Evolutionary conservation across 495 filamentous ascomycete species (phyloP).

Genomic region (Clohesyomyces aquaticus): DNA sequence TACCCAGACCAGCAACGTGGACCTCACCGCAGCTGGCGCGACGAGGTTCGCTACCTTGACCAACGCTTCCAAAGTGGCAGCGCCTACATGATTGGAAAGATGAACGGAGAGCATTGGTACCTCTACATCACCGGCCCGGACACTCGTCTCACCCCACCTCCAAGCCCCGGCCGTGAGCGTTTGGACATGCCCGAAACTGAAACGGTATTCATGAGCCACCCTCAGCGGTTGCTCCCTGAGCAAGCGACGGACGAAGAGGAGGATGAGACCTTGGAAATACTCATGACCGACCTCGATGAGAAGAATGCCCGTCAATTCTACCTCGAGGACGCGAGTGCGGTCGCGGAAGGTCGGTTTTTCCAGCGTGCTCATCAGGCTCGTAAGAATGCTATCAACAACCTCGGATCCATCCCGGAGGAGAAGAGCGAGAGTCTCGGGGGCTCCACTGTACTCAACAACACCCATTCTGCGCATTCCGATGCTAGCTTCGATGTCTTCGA

Average conservation of each 20-base stretch:
- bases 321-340: constrained; percentile 85
- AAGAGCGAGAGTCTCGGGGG: constrained; percentile 50
- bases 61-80: constrained; percentile 87
- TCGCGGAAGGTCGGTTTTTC: constrained; percentile 78
- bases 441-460: constrained; percentile 47
- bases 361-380: constrained; percentile 62
- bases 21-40: constrained; percentile 95
- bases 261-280: constrained; percentile 94
- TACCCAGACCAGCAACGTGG: constrained; percentile 94
- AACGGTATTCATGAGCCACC: constrained; percentile 65
- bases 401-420: constrained; percentile 51
- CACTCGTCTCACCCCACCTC: constrained; percentile 79
- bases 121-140: constrained; percentile 91
- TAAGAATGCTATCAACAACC: constrained; percentile 54
- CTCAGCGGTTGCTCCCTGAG: constrained; percentile 38
- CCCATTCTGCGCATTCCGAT: constrained; percentile 38
- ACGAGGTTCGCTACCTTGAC: constrained; percentile 92
- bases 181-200: constrained; percentile 59
- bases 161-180: constrained; percentile 63
- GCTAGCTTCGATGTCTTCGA: constrained; percentile 78
- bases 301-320: constrained; percentile 97
- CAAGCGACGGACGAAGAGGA: constrained; percentile 43
- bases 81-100: constrained; percentile 99
- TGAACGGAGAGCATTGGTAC: constrained; percentile 99
- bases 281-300: constrained; percentile 97